Conservation (phyloP, 2,329 filamentous ascomycete species). For the Penicillium sp. region DNA sequence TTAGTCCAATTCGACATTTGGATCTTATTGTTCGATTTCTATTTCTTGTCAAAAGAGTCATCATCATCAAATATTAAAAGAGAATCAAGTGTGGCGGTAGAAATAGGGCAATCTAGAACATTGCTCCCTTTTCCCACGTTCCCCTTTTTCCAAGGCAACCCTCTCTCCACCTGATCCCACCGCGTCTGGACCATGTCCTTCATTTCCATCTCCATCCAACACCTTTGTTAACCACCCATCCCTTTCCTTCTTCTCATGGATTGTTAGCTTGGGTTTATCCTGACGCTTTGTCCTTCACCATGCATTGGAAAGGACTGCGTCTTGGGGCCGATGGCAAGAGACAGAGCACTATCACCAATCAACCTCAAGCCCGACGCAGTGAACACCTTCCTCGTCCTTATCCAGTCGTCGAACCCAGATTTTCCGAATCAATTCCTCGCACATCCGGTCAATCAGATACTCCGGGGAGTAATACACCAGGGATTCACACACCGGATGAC, state of each 20-base stretch:
- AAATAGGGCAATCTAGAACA: conserved; percentile 8
- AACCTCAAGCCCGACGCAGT: conserved; percentile 33
- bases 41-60: background rate
- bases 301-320: conserved; percentile 43
- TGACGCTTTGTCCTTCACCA: conserved; percentile 24
- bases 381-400: conserved; percentile 37
- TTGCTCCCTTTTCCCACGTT: conserved; percentile 21
- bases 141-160: conserved; percentile 26
- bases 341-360: conserved; percentile 32
- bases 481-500: conserved; percentile 14
- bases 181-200: conserved; percentile 24
- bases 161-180: conserved; percentile 20
- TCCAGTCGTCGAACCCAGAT: conserved; percentile 31
- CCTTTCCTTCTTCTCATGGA: conserved; percentile 3
- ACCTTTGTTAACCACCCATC: background rate
- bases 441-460: conserved; percentile 18
- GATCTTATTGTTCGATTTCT: background rate
- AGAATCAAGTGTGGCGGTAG: background rate
- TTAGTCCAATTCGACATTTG: background rate
- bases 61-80: background rate
- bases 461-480: conserved; percentile 9
- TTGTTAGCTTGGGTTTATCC: background rate
- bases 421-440: conserved; percentile 37
- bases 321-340: conserved; percentile 37
- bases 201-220: conserved; percentile 4